Percentiles rank a stretch among this genome's conserved stretches.
Evolutionary conservation across 2,329 filamentous ascomycete genomes (phyloP).

Genomic region (Trichophyton mentagrophytes): DNA sequence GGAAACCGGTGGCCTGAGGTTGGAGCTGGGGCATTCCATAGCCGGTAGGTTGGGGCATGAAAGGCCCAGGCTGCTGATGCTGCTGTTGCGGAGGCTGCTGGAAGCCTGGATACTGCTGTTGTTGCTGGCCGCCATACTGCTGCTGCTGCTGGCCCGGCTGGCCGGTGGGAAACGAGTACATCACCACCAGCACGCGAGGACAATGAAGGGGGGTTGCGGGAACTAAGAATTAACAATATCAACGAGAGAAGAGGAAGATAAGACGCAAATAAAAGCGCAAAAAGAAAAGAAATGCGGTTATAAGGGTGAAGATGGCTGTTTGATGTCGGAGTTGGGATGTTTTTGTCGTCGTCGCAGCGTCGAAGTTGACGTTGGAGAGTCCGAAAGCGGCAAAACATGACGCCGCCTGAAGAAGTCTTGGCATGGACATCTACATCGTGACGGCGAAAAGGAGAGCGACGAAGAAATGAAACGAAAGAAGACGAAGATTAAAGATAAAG

Average conservation of each 20-base stretch:
- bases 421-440: not conserved
- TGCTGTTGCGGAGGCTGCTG: constrained; percentile 35
- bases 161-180: constrained; percentile 3
- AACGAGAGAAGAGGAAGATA: not conserved
- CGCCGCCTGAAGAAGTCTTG: not conserved
- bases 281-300: not conserved
- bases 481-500: not conserved
- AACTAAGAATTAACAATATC: not conserved
- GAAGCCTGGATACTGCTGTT: constrained; percentile 36
- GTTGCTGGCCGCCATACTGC: constrained; percentile 30
- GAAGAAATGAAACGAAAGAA: not conserved
- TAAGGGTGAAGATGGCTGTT: too few species aligned
- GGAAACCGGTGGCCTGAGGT: constrained; percentile 38
- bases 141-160: constrained; percentile 2
- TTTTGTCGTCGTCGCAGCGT: not conserved
- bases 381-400: not conserved
- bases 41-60: constrained; percentile 54
- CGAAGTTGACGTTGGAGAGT: not conserved
- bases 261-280: not conserved
- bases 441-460: not conserved
- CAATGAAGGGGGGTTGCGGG: not conserved
- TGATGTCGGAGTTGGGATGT: too few species aligned
- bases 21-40: constrained; percentile 41
- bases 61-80: constrained; percentile 44
- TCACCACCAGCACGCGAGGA: not conserved